These are phyloP conservation scores for Rachicladosporium sp. DNA, from an alignment of 2,329 filamentous ascomycete genomes.

Conservation along the genomic window DNA sequence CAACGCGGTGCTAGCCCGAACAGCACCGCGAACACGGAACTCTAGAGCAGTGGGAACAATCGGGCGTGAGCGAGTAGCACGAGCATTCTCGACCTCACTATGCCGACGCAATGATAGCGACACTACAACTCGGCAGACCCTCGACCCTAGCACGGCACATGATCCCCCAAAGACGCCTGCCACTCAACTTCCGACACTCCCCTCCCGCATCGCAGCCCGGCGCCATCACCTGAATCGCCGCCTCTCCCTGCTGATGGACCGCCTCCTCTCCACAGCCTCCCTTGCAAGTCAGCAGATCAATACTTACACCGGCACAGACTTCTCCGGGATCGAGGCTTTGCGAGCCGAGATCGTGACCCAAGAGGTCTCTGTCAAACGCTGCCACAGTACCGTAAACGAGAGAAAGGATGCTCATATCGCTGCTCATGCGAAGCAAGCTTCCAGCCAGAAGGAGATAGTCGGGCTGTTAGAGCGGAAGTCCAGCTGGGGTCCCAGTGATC, in stretches of 20 bases:
- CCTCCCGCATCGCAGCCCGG: constrained; percentile 40
- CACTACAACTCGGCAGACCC: background rate
- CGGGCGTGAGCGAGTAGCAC: no score
- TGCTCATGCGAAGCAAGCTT: constrained; percentile 69
- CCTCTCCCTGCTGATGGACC: constrained; percentile 71
- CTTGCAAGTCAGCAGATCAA: constrained; percentile 81
- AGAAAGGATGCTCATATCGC: constrained; percentile 67
- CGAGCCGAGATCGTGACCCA: constrained; percentile 64
- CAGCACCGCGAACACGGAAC: no score
- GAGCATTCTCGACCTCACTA: no score
- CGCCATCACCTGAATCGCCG: constrained; percentile 47
- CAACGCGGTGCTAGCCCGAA: no score
- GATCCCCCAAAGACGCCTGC: constrained; percentile 6
- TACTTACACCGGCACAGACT: constrained; percentile 74
- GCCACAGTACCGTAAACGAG: constrained; percentile 51
- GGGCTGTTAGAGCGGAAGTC: constrained; percentile 88
- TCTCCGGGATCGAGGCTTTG: constrained; percentile 77
- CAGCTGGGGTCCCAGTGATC: constrained; percentile 72
- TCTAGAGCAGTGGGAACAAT: no score
- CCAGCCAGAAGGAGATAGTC: constrained; percentile 90
- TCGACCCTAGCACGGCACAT: background rate
- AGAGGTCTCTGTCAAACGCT: constrained; percentile 47
- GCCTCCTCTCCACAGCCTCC: constrained; percentile 72
- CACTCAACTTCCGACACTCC: constrained; percentile 26
- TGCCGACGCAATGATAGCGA: no score